Evolutionary conservation across 1,284 basidiomycete species (phyloP).

Genomic region (Trametes hirsuta): DNA sequence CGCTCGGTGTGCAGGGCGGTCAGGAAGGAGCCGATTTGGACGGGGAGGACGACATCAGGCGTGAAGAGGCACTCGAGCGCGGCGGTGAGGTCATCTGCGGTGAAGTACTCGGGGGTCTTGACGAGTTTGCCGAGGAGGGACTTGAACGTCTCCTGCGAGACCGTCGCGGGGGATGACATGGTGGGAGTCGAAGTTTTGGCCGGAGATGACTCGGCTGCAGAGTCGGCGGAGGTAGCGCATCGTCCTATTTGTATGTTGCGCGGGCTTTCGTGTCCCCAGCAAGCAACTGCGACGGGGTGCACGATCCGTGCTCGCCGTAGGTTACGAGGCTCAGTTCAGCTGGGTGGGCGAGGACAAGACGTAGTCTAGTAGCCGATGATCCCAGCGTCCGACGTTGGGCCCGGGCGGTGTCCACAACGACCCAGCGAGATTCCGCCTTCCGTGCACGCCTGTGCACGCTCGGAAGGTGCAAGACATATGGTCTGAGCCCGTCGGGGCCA

Average conservation of each 20-base stretch:
- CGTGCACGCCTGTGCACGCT: background rate
- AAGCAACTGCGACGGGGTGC: background rate
- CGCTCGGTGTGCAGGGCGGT: constrained; percentile 80
- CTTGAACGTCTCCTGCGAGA: constrained; percentile 70
- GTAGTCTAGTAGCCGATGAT: background rate
- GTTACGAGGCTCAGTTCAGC: background rate
- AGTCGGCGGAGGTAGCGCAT: background rate
- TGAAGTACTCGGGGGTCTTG: constrained; percentile 77
- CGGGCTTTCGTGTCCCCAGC: background rate
- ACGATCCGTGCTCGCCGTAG: constrained; percentile 15
- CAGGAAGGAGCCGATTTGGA: constrained; percentile 84
- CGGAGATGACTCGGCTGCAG: constrained; percentile 11
- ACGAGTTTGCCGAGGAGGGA: constrained; percentile 76
- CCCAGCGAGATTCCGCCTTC: background rate
- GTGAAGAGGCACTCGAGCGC: constrained; percentile 79
- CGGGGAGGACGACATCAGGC: constrained; percentile 60
- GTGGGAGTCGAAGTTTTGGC: constrained; percentile 12
- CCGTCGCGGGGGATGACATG: constrained; percentile 12
- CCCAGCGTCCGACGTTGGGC: background rate
- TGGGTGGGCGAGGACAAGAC: background rate
- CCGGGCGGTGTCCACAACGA: no score
- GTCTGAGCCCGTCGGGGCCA: background rate
- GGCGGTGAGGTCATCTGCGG: constrained; percentile 66
- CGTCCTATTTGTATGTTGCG: constrained; percentile 2
- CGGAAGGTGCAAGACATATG: background rate